Base-by-base conservation (phyloP, 306 rosid genomes). In the Glycine latifolia region DNA sequence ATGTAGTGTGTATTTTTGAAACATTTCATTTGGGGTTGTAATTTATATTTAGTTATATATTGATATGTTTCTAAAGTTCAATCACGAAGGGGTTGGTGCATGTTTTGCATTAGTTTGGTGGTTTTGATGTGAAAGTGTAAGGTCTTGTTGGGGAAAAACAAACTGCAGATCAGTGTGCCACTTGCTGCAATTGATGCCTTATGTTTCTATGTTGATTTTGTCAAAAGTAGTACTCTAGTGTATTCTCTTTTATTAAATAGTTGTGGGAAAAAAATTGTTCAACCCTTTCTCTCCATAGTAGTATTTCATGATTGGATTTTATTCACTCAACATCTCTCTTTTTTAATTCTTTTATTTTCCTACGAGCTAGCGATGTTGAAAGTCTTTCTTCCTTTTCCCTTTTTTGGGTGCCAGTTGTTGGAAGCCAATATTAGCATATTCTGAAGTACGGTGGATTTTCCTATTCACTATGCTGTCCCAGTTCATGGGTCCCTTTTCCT, bases 131-230 rank as follows among this genome's bases (percentile, higher is more conserved):
- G 58, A 43, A 61, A 71, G 55, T 60, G 7, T 70, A 70, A 61
- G 48, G 43, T 14, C 43, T 69, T 76, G 79, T 55, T 14, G 35
- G 69, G 74, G 56, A 35, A 16, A 54, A 41, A 26, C 31, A 13
- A 10, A 0, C 10, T 68, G 58, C 69, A 37, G 77, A 60, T 58
- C 81, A 82, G 39, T 58, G 77, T 67, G 53, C 65, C 17, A 48
- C 65, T 67, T 75, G 71, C 55, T 56, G 81, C 60, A 65, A 26
- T 73, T 63, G 49, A 73, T 41, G 8, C 78, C 41, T 76, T 66
- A 41, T 81, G 74, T 72, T 61, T 68, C 63, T 15, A 67, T 82
- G 77, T 62, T 76, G 65, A 83, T 71, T 62, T 71, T 77, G 86
- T 77, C 59, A 76, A 81, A 73, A 66, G 48, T 44, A 14, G 71